phyloP scores from a whole-genome alignment of 1,139 yeast species.

The Magnusiomyces tetraspermus region DNA sequence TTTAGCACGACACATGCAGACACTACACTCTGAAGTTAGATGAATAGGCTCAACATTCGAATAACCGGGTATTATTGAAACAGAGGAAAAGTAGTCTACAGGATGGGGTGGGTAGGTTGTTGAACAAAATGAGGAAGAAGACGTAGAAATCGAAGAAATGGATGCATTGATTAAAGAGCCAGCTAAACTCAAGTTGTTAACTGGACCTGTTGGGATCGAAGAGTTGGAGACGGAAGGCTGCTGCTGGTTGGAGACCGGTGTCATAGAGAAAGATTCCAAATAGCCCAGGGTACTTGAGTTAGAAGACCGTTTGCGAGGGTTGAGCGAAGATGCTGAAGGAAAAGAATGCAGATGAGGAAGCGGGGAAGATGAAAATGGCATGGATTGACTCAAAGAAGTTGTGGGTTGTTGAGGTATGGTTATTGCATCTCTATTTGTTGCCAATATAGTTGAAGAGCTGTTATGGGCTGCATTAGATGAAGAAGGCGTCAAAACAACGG shows the following conservation, averaged over 20 bases:
- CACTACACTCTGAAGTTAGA: constrained; percentile 22
- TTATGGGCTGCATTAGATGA: no score
- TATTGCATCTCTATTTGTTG: neutral
- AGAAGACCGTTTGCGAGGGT: neutral
- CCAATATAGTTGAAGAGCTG: no score
- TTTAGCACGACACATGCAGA: constrained; percentile 24
- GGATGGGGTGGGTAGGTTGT: neutral
- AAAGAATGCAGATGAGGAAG: neutral
- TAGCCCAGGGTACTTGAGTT: neutral
- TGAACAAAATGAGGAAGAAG: neutral
- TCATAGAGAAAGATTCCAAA: neutral
- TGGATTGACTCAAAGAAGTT: neutral
- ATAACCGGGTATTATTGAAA: constrained; percentile 21
- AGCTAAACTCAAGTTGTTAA: neutral
- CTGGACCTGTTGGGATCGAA: neutral
- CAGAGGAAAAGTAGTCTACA: neutral
- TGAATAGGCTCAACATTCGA: constrained; percentile 20
- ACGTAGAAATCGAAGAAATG: neutral
- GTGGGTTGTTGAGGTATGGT: neutral
- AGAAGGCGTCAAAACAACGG: no score
- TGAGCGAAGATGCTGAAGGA: constrained; percentile 1
- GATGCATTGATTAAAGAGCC: neutral
- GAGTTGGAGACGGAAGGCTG: neutral
- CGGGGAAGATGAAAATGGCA: neutral
- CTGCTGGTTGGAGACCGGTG: neutral